phyloP scores from a whole-genome alignment of 306 rosid species.

The Inga laurina region DNA sequence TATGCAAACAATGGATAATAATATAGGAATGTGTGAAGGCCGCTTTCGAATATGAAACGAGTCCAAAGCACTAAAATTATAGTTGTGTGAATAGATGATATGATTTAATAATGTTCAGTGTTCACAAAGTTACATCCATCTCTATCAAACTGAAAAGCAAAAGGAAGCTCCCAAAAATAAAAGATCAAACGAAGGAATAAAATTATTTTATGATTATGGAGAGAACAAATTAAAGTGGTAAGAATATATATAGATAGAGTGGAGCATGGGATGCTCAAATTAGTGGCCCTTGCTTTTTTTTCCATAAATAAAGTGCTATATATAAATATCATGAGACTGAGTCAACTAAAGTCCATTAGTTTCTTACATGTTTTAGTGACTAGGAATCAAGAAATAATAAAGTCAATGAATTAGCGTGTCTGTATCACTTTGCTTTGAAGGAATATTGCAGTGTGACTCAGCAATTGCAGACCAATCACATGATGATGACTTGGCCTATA shows the following conservation, averaged over 20 bases:
- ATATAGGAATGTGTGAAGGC: not conserved
- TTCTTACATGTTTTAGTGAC: not conserved
- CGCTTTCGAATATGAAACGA: not conserved
- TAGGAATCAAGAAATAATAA: conserved; percentile 18
- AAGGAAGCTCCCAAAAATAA: not conserved
- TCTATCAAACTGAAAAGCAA: not conserved
- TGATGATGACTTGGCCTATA: conserved; percentile 38
- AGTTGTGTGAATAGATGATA: not conserved
- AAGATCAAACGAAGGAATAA: conserved; percentile 22
- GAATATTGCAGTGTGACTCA: conserved; percentile 44
- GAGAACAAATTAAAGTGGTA: conserved; percentile 41
- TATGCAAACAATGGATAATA: not conserved
- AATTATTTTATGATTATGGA: conserved; percentile 25
- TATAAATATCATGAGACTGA: conserved; percentile 1
- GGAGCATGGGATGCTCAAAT: conserved; percentile 51
- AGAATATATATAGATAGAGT: not conserved
- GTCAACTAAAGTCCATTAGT: conserved; percentile 22
- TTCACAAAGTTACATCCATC: not conserved
- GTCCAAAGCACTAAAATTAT: not conserved
- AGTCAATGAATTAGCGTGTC: conserved; percentile 28
- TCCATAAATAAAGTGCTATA: conserved; percentile 30
- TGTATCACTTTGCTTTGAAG: conserved; percentile 28
- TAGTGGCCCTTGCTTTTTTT: conserved; percentile 41
- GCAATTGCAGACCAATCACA: conserved; percentile 38
- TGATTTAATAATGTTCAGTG: conserved; percentile 2